These are phyloP conservation scores for Chaetomium sp. DNA, from an alignment of 2,329 filamentous ascomycete species.

Conservation along the genomic window DNA sequence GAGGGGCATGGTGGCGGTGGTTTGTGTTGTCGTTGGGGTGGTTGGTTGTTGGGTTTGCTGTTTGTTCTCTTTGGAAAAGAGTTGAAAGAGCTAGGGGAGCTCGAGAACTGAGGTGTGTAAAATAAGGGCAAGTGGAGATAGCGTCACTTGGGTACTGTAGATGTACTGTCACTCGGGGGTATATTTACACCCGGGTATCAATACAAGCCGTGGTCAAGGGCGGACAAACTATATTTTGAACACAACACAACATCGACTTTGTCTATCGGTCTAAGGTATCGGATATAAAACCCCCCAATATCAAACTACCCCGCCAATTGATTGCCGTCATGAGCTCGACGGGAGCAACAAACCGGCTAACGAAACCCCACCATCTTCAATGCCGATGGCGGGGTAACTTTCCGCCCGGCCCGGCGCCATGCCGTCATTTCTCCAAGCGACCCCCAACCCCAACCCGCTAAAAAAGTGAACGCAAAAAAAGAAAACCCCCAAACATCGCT, in stretches of 20 bases:
- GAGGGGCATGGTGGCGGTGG: conserved; percentile 59
- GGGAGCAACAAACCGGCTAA: no score
- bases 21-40: background rate
- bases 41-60: background rate
- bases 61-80: no score
- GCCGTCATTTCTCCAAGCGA: conserved; percentile 2
- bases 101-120: background rate
- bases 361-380: conserved; percentile 5
- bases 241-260: no score
- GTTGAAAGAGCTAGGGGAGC: background rate
- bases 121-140: background rate
- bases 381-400: conserved; percentile 18
- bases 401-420: background rate
- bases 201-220: no score
- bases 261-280: no score
- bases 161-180: no score
- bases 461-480: conserved; percentile 1
- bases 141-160: no score
- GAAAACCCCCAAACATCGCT: background rate
- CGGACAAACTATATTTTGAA: no score
- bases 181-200: no score
- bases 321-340: background rate
- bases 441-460: no score
- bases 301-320: conserved; percentile 5
- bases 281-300: background rate